phyloP scores from a whole-genome alignment of 305 asterid species.

The Stenogyne calaminthoides region DNA sequence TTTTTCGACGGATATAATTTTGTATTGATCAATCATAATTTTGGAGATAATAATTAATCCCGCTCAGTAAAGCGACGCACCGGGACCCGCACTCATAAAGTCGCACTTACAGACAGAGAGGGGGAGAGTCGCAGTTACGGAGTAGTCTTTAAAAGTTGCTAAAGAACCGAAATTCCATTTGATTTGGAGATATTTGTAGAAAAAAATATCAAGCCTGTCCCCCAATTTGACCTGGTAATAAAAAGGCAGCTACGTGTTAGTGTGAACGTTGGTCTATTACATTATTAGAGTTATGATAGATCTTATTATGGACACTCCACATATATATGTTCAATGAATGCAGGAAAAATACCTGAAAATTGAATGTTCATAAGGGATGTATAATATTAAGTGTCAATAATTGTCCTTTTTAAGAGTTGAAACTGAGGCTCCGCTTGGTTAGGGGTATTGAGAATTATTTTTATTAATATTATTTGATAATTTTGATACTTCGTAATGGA shows the following conservation, averaged over 20 bases:
- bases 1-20: too few relatives aligned
- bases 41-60: too few relatives aligned
- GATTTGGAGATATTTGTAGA: neutral
- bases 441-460: too few relatives aligned
- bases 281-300: neutral
- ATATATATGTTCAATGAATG: constrained; percentile 6
- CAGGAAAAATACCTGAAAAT: neutral
- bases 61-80: neutral
- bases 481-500: too few relatives aligned
- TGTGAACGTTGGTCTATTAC: neutral
- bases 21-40: too few relatives aligned
- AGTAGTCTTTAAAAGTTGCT: neutral
- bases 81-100: neutral
- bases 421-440: too few relatives aligned
- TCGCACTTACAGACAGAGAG: neutral
- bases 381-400: neutral
- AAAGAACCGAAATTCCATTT: neutral
- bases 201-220: constrained; percentile 1
- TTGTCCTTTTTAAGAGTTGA: neutral
- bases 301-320: neutral
- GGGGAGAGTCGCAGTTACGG: neutral
- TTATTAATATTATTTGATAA: too few relatives aligned
- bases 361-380: neutral
- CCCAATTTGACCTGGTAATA: neutral
- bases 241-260: neutral